Conservation (phyloP, 2,329 filamentous ascomycete genomes). For the Ophiobolus disseminans region DNA sequence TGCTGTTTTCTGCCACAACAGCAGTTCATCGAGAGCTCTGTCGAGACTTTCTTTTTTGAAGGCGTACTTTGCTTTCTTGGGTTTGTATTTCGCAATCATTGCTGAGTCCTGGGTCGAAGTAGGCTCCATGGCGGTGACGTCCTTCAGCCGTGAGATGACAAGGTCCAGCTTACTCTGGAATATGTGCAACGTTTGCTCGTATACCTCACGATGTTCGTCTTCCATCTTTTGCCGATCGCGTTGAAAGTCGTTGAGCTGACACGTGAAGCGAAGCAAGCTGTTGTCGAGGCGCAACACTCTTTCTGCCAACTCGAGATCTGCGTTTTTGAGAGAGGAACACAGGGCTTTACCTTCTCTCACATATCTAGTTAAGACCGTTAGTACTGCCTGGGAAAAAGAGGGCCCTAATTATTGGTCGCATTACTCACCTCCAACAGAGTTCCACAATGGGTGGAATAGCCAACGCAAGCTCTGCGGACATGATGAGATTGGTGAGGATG, state of each 20-base stretch:
- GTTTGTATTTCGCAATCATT: neutral
- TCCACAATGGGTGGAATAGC: neutral
- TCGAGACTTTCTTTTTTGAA: neutral
- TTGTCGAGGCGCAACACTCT: neutral
- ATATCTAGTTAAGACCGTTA: neutral
- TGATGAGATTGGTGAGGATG: too few relatives aligned
- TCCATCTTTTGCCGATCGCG: neutral
- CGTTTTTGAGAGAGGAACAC: neutral
- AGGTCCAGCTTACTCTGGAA: neutral
- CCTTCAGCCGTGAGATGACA: neutral
- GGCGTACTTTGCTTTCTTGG: neutral
- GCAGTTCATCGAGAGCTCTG: conserved; percentile 1
- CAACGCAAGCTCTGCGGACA: neutral
- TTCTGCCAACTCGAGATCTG: neutral
- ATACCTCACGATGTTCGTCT: neutral
- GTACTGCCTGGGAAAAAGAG: too few relatives aligned
- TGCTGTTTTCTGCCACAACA: conserved; percentile 18
- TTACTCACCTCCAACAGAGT: neutral
- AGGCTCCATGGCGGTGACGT: neutral
- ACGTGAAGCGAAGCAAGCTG: neutral
- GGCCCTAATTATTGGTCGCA: neutral
- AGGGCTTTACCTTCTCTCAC: neutral
- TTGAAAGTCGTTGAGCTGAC: neutral
- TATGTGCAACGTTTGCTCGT: neutral
- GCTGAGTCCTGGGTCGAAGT: neutral